A percentile compares a stretch with the other conserved stretches of the same genome.
These are phyloP conservation scores for Penstemon barbatus DNA, from an alignment of 257 asterid species.

Conservation along the genomic window DNA sequence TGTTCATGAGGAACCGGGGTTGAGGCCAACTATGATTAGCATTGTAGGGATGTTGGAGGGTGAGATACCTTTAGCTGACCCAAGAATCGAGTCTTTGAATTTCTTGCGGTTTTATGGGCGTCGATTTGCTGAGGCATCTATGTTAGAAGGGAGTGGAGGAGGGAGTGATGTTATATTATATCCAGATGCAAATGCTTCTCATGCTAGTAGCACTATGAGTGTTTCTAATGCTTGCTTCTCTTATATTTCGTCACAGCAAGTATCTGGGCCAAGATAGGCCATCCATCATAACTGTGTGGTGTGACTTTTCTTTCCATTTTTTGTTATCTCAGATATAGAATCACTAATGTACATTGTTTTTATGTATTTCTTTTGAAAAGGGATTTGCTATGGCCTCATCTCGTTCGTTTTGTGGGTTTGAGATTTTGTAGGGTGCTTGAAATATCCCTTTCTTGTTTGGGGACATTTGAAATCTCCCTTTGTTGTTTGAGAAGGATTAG, in stretches of 20 bases:
- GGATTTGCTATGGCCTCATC: no score
- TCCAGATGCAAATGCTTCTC: constrained; percentile 31
- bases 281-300: no score
- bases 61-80: constrained; percentile 37
- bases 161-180: constrained; percentile 15
- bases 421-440: no score
- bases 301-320: no score
- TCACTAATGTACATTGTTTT: no score
- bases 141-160: constrained; percentile 25
- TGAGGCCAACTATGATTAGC: constrained; percentile 64
- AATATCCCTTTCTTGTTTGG: no score
- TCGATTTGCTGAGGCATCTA: constrained; percentile 45
- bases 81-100: constrained; percentile 52
- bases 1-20: constrained; percentile 69
- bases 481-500: no score
- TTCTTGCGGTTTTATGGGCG: constrained; percentile 73
- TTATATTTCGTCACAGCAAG: constrained; percentile 46
- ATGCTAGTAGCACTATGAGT: constrained; percentile 27
- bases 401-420: no score
- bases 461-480: no score
- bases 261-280: constrained; percentile 52
- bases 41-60: constrained; percentile 78
- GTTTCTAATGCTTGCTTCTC: constrained; percentile 33
- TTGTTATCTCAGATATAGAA: no score
- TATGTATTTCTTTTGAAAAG: no score